A percentile compares a stretch with the other conserved stretches of the same genome.
Evolutionary conservation across 139 green algal genomes (phyloP).

Genomic region (Eudorina sp.): DNA sequence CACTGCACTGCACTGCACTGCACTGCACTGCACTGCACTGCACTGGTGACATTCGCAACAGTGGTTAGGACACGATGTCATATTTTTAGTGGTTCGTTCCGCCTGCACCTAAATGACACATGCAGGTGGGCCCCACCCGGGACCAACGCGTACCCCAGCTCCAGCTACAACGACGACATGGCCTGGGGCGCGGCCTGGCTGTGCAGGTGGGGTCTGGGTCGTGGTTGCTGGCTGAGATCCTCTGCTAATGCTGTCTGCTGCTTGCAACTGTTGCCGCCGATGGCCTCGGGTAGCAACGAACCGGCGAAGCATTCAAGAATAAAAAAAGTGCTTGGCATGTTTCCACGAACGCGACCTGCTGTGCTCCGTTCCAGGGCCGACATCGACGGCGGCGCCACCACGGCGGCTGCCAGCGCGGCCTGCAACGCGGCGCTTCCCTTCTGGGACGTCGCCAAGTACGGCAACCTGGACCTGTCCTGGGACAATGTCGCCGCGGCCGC

Average conservation of each 20-base stretch:
- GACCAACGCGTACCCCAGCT: constrained; percentile 1
- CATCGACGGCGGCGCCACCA: not conserved
- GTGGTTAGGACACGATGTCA: no score
- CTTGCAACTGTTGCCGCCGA: no score
- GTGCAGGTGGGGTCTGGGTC: constrained; percentile 34
- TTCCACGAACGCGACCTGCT: no score
- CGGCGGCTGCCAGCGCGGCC: not conserved
- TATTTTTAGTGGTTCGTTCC: no score
- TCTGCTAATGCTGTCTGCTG: no score
- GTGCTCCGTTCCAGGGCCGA: constrained; percentile 33
- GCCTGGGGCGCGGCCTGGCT: constrained; percentile 35
- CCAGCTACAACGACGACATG: constrained; percentile 26
- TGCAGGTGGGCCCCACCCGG: constrained; percentile 14
- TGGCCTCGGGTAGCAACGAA: no score
- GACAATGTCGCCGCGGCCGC: not conserved
- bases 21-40: no score
- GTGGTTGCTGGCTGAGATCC: no score
- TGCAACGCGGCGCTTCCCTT: not conserved
- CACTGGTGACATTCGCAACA: no score
- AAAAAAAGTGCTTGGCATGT: no score
- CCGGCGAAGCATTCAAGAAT: no score
- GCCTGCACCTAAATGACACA: not conserved
- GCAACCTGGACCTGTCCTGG: constrained; percentile 7
- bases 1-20: no score
- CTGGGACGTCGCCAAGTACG: constrained; percentile 3